phyloP scores from a whole-genome alignment of 306 rosid species.

The Rosa rugosa region DNA sequence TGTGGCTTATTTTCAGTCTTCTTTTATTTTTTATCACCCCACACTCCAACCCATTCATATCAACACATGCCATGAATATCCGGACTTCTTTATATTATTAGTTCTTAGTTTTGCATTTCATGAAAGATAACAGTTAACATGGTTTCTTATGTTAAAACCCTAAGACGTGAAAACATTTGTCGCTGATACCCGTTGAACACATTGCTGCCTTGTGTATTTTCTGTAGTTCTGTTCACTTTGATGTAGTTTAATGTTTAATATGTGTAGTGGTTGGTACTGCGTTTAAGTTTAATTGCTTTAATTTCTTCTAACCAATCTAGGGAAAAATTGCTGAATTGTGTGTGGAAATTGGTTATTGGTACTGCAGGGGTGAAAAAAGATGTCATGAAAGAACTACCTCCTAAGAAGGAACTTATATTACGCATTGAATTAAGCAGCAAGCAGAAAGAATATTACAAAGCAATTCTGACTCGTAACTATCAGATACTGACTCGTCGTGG shows the following conservation, averaged over 20 bases:
- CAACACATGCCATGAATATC: neutral
- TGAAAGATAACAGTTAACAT: neutral
- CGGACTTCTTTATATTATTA: neutral
- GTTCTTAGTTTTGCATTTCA: neutral
- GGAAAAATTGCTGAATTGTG: conserved; percentile 15
- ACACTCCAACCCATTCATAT: no score
- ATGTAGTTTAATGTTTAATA: neutral
- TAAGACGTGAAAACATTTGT: neutral
- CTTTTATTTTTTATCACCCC: neutral
- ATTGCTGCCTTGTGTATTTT: neutral
- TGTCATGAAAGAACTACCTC: conserved; percentile 98
- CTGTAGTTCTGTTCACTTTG: no score
- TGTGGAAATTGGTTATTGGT: conserved; percentile 24
- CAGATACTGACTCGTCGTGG: conserved; percentile 95
- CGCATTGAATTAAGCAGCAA: conserved; percentile 90
- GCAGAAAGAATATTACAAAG: conserved; percentile 97
- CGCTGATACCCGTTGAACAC: neutral
- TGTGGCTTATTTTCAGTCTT: neutral
- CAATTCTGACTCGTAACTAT: conserved; percentile 95
- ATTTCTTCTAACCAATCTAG: neutral
- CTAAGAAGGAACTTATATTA: conserved; percentile 93
- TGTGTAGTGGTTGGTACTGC: neutral
- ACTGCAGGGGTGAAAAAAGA: conserved; percentile 95
- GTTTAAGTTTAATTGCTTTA: neutral
- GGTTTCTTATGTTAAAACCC: neutral